Evolutionary conservation across 208 protist species (phyloP).

Genomic region (Acanthamoeba healyi): DNA sequence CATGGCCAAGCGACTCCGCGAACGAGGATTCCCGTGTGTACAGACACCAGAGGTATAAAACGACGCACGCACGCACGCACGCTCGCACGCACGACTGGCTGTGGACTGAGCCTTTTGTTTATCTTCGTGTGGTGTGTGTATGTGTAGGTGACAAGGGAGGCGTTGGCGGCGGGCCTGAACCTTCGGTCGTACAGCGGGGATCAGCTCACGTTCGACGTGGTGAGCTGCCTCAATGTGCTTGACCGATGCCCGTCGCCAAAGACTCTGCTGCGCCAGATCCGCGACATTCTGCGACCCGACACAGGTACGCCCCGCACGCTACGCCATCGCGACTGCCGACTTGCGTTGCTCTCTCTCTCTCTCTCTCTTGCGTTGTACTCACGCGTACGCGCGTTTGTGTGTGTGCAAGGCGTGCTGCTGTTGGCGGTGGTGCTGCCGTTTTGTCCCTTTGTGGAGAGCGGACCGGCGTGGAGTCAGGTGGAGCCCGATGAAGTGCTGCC

Average conservation of each 20-base stretch:
- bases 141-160: neutral
- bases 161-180: neutral
- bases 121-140: neutral
- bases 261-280: constrained; percentile 11
- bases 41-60: neutral
- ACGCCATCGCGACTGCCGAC: neutral
- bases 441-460: constrained; percentile 5
- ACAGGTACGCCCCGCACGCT: neutral
- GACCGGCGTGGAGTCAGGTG: neutral
- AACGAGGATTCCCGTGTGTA: constrained; percentile 8
- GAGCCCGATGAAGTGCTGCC: neutral
- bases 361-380: no score
- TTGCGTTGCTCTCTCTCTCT: no score
- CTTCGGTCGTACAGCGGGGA: neutral
- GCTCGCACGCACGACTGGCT: no score
- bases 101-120: no score
- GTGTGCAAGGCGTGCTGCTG: neutral
- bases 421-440: constrained; percentile 12
- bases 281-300: neutral
- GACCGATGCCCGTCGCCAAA: neutral
- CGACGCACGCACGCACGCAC: no score
- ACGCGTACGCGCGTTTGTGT: no score
- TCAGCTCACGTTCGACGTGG: neutral
- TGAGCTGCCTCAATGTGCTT: constrained; percentile 7
- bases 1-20: constrained; percentile 23